These are phyloP conservation scores for Neopestalotiopsis sp. DNA, from an alignment of 2,329 filamentous ascomycete genomes.

Conservation along the genomic window DNA sequence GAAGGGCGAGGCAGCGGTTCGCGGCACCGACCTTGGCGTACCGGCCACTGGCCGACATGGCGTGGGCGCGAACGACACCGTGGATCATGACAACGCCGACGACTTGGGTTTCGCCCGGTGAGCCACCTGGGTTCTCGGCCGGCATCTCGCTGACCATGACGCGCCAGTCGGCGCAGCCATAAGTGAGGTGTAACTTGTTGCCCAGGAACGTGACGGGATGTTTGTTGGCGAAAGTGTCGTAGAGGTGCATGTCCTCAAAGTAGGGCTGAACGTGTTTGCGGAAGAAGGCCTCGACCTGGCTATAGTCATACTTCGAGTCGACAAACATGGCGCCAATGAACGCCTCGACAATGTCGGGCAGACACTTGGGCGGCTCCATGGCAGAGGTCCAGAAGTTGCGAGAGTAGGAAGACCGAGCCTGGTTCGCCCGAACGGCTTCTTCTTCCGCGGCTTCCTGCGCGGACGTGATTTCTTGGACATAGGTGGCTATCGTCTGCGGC, in stretches of 20 bases:
- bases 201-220: conserved; percentile 81
- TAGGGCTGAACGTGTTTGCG: conserved; percentile 73
- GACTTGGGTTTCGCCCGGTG: conserved; percentile 55
- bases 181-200: conserved; percentile 65
- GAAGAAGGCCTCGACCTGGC: conserved; percentile 79
- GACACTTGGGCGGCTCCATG: conserved; percentile 70
- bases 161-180: conserved; percentile 68
- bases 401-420: conserved; percentile 45
- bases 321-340: conserved; percentile 92
- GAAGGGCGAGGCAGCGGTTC: conserved; percentile 57
- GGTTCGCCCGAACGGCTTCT: conserved; percentile 40
- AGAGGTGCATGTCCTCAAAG: conserved; percentile 85
- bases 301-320: conserved; percentile 81
- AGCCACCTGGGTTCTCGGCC: conserved; percentile 37
- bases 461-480: conserved; percentile 63
- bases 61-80: conserved; percentile 67
- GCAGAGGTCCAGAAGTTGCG: conserved; percentile 74
- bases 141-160: conserved; percentile 58
- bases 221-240: conserved; percentile 85
- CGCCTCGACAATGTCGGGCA: conserved; percentile 88
- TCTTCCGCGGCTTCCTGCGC: conserved; percentile 46
- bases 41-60: conserved; percentile 65
- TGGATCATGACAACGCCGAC: conserved; percentile 81
- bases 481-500: conserved; percentile 54
- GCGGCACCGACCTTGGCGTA: conserved; percentile 77